phyloP scores from a whole-genome alignment of 2,329 filamentous ascomycete species.

The Albophoma yamanashiensis region DNA sequence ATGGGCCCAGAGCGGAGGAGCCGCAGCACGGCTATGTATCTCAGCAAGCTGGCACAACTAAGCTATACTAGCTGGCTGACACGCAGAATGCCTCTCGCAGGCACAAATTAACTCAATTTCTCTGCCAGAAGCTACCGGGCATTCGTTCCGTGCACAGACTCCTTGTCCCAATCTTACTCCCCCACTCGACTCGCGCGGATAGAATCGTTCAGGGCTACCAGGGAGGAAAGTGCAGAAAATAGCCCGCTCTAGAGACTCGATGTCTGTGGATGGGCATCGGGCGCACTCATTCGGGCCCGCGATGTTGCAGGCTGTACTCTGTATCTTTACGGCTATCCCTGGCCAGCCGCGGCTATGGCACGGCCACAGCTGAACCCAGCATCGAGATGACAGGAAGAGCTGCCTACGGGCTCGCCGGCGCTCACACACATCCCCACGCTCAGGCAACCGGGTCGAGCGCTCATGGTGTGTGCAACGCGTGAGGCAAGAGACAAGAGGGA shows the following conservation, averaged over 20 bases:
- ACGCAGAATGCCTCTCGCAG: not conserved
- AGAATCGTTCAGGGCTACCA: no score
- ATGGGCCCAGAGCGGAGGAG: not conserved
- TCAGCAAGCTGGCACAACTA: not conserved
- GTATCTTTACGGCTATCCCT: no score
- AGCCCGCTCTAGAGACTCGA: no score
- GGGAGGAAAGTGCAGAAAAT: no score
- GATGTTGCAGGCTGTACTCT: no score
- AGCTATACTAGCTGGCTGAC: no score
- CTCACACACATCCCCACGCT: not conserved
- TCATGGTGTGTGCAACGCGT: not conserved
- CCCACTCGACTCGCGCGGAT: no score
- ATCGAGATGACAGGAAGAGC: no score
- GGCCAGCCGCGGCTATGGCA: no score
- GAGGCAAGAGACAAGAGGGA: not conserved
- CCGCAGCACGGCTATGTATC: not conserved
- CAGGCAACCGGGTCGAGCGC: not conserved
- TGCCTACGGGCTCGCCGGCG: no score
- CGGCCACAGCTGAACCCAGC: no score
- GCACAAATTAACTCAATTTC: not conserved
- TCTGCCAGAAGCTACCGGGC: not conserved
- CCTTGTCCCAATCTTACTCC: not conserved
- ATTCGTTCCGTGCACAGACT: not conserved
- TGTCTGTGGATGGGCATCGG: not conserved
- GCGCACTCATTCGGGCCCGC: not conserved